Conservation (phyloP, 345 rosid species). For the Salix koriyanagi region DNA sequence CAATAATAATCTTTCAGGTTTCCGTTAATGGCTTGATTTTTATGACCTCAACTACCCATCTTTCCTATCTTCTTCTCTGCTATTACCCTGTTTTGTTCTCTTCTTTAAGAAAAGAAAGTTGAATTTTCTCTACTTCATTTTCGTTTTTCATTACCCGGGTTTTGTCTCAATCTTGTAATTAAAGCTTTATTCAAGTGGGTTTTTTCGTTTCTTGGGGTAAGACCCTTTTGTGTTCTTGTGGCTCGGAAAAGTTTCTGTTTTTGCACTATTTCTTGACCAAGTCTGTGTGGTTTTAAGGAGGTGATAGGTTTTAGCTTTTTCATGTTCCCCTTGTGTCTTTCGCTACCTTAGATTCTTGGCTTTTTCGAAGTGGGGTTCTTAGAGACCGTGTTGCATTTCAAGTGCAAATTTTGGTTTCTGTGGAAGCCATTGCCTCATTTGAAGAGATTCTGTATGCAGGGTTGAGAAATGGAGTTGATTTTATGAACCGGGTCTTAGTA, state of each 20-base stretch:
- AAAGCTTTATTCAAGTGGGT: background rate
- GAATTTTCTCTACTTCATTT: background rate
- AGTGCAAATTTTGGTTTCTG: background rate
- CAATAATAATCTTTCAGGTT: background rate
- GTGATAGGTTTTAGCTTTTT: background rate
- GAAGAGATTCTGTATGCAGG: background rate
- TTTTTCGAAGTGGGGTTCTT: background rate
- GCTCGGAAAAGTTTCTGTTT: background rate
- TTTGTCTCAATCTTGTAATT: background rate
- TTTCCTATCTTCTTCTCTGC: background rate
- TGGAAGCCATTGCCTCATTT: background rate
- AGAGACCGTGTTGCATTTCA: background rate
- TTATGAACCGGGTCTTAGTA: conserved; percentile 20
- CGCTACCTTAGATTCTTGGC: background rate
- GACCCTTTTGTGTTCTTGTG: background rate
- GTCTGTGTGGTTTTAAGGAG: background rate
- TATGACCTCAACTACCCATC: conserved; percentile 5
- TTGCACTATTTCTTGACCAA: background rate
- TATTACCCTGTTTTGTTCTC: background rate
- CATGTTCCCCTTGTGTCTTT: background rate
- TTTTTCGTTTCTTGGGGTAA: background rate
- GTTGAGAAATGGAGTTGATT: conserved; percentile 16
- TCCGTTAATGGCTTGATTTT: conserved; percentile 11
- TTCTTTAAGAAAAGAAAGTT: background rate
- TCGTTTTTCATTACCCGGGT: background rate